These are phyloP conservation scores for Xylaria sp. DNA, from an alignment of 2,329 filamentous ascomycete genomes.

Conservation along the genomic window DNA sequence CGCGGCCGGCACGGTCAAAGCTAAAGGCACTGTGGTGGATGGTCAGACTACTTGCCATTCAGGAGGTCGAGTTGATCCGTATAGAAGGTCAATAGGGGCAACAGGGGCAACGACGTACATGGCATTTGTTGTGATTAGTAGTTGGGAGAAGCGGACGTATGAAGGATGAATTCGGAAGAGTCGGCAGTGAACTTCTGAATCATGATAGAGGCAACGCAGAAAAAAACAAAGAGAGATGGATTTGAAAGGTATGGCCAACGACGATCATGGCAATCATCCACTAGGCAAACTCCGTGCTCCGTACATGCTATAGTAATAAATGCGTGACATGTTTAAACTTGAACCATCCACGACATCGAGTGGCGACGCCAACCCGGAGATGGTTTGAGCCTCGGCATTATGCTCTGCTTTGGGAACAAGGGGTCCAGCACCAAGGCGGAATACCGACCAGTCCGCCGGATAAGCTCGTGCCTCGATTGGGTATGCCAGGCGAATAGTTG, in stretches of 20 bases:
- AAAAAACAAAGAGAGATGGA: not conserved
- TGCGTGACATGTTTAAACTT: not conserved
- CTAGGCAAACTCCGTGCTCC: no score
- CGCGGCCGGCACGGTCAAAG: conserved; percentile 54
- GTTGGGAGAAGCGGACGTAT: no score
- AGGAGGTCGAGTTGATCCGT: not conserved
- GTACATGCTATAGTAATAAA: not conserved
- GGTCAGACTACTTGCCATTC: not conserved
- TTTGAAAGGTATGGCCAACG: not conserved
- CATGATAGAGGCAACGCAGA: no score
- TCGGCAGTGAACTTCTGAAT: no score
- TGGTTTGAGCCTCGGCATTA: not conserved
- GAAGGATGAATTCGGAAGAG: no score
- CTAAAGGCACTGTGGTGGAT: conserved; percentile 44
- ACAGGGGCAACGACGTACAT: conserved; percentile 12
- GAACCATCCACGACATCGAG: not conserved
- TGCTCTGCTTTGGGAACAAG: not conserved
- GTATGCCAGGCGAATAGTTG: not conserved
- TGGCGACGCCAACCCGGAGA: not conserved
- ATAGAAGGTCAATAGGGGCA: no score
- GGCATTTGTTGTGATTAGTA: conserved; percentile 15
- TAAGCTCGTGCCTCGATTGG: not conserved
- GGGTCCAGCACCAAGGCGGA: not conserved
- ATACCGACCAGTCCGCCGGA: not conserved
- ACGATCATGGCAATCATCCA: not conserved